Percentiles rank a stretch among this genome's conserved stretches.
Evolutionary conservation across 164 flowering plant genomes (phyloP).

Genomic region (Chimonanthus praecox): DNA sequence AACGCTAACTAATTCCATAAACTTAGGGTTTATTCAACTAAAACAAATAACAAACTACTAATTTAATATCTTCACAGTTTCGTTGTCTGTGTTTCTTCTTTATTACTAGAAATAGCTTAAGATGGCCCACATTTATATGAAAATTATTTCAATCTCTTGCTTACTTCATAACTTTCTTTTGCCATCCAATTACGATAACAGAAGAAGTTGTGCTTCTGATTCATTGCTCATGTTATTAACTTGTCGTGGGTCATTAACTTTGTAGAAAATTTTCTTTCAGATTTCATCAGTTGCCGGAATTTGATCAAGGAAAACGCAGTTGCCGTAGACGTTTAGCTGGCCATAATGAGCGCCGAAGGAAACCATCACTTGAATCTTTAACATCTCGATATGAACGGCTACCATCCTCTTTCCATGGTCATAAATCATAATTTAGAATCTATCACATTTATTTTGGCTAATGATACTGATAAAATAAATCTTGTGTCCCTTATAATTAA

Average conservation of each 20-base stretch:
- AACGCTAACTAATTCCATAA: too few species aligned
- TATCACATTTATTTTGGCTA: background rate
- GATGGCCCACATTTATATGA: too few species aligned
- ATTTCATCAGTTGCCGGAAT: slow-evolving; percentile 87
- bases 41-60: too few species aligned
- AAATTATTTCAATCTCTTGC: too few species aligned
- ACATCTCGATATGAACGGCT: slow-evolving; percentile 54
- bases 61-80: too few species aligned
- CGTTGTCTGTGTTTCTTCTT: too few species aligned
- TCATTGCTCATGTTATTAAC: background rate
- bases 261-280: slow-evolving; percentile 32
- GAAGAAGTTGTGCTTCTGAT: background rate
- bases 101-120: too few species aligned
- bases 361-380: slow-evolving; percentile 74
- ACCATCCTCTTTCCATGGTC: slow-evolving; percentile 58
- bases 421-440: slow-evolving; percentile 12
- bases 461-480: background rate
- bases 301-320: slow-evolving; percentile 94
- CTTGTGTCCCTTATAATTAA: background rate
- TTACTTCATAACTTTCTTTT: background rate
- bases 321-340: slow-evolving; percentile 96
- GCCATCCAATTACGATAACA: background rate
- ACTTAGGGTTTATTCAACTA: too few species aligned
- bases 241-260: background rate
- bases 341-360: slow-evolving; percentile 93